Evolutionary conservation across 164 flowering plant genomes (phyloP).

Genomic region (Macadamia integrifolia): DNA sequence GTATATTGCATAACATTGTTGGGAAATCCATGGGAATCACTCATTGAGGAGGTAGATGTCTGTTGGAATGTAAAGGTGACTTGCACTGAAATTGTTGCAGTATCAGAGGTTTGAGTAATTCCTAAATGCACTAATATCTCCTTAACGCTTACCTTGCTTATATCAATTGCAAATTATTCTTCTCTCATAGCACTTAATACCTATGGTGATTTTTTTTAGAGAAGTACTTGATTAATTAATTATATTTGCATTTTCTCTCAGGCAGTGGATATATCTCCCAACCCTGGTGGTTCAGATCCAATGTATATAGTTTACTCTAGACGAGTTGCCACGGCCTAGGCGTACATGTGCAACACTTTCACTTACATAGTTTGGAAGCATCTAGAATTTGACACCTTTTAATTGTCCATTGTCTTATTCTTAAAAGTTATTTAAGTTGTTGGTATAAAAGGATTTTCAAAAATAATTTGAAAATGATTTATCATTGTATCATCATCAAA

Average conservation of each 20-base stretch:
- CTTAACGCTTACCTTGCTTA: not conserved
- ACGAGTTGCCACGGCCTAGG: slow-evolving; percentile 45
- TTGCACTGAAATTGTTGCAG: too few relatives aligned
- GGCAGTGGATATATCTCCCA: slow-evolving; percentile 95
- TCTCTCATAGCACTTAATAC: not conserved
- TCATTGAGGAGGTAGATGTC: not conserved
- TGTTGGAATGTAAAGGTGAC: too few relatives aligned
- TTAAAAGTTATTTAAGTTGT: too few relatives aligned
- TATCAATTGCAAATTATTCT: not conserved
- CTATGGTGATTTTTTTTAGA: not conserved
- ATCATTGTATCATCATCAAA: too few relatives aligned
- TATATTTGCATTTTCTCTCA: slow-evolving; percentile 21
- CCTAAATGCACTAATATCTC: too few relatives aligned
- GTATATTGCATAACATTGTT: too few relatives aligned
- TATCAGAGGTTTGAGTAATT: too few relatives aligned
- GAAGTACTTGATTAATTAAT: not conserved
- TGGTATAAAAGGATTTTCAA: too few relatives aligned
- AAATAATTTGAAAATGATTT: too few relatives aligned
- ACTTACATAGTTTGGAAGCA: not conserved
- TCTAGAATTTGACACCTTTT: too few relatives aligned
- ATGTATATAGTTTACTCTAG: slow-evolving; percentile 83
- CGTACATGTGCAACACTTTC: not conserved
- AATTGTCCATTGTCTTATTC: too few relatives aligned
- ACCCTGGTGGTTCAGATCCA: slow-evolving; percentile 90
- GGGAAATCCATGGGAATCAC: too few relatives aligned